Percentiles rank a stretch among this genome's conserved stretches.
phyloP scores from a whole-genome alignment of 176 grass and related monocot species.

The Guadua angustifolia region DNA sequence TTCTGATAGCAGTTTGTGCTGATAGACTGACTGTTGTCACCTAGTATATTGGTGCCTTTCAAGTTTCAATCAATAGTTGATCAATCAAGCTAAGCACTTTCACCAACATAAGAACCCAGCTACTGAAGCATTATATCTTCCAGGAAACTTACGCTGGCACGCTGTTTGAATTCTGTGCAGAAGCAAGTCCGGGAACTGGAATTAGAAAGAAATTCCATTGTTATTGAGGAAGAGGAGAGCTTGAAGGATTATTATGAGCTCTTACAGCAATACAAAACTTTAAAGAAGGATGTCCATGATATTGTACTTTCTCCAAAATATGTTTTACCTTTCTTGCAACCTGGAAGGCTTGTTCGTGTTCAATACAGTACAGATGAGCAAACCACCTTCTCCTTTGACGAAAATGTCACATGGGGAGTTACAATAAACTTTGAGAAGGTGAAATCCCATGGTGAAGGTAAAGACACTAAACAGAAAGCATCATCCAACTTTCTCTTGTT shows the following conservation, averaged over 20 bases:
- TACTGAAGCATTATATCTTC: neutral
- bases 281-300: conserved; percentile 80
- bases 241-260: conserved; percentile 90
- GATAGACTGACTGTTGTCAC: neutral
- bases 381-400: conserved; percentile 51
- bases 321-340: conserved; percentile 88
- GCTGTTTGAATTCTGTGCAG: conserved; percentile 59
- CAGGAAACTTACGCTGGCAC: conserved; percentile 9
- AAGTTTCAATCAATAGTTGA: neutral
- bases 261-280: conserved; percentile 73
- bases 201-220: conserved; percentile 80
- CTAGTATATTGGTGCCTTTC: conserved; percentile 6
- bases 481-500: neutral
- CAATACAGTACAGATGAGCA: conserved; percentile 56
- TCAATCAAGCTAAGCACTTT: neutral
- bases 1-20: neutral
- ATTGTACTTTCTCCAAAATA: conserved; percentile 84
- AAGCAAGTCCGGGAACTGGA: conserved; percentile 88
- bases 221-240: conserved; percentile 94
- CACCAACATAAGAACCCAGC: neutral
- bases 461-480: conserved; percentile 3
- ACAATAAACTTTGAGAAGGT: conserved; percentile 88
- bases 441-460: conserved; percentile 80
- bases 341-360: conserved; percentile 76
- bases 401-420: conserved; percentile 71